A percentile compares a stretch with the other conserved stretches of the same genome.
phyloP scores from a whole-genome alignment of 2,329 filamentous ascomycete species.

The Byssothecium circinans region DNA sequence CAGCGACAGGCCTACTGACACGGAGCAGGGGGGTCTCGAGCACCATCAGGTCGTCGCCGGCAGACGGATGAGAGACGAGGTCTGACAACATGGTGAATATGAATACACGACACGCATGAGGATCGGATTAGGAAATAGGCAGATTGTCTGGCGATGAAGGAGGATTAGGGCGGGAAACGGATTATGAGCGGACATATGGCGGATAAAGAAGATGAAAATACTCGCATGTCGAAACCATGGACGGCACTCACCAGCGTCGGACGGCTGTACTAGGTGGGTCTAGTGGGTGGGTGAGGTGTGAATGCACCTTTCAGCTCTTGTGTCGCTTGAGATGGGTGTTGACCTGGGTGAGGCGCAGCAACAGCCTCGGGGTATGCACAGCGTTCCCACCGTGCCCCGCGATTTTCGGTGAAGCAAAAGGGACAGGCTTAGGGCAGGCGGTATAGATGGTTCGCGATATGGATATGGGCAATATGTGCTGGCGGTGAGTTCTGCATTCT shows the following conservation, averaged over 20 bases:
- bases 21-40: slow-evolving; percentile 63
- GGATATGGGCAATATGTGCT: no score
- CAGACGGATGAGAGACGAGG: slow-evolving; percentile 11
- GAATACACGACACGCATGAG: slow-evolving; percentile 10
- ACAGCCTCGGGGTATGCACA: no score
- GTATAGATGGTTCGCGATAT: no score
- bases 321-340: slow-evolving; percentile 1
- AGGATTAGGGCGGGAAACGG: slow-evolving; percentile 6
- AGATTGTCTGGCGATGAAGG: not conserved
- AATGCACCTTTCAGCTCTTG: slow-evolving; percentile 12
- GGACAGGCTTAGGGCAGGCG: no score
- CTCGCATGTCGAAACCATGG: slow-evolving; percentile 3
- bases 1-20: slow-evolving; percentile 77
- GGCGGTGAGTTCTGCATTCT: no score
- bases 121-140: slow-evolving; percentile 8
- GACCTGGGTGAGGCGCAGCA: slow-evolving; percentile 15
- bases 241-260: slow-evolving; percentile 23
- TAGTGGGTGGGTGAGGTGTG: slow-evolving; percentile 24
- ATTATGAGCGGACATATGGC: slow-evolving; percentile 13
- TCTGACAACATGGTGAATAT: slow-evolving; percentile 17
- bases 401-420: no score
- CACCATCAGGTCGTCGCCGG: slow-evolving; percentile 43
- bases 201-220: not conserved
- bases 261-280: slow-evolving; percentile 12
- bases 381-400: no score